Percentiles rank a stretch among this genome's conserved stretches.
phyloP scores from a whole-genome alignment of 1,284 basidiomycete genomes.

The Agroathelia rolfsii region DNA sequence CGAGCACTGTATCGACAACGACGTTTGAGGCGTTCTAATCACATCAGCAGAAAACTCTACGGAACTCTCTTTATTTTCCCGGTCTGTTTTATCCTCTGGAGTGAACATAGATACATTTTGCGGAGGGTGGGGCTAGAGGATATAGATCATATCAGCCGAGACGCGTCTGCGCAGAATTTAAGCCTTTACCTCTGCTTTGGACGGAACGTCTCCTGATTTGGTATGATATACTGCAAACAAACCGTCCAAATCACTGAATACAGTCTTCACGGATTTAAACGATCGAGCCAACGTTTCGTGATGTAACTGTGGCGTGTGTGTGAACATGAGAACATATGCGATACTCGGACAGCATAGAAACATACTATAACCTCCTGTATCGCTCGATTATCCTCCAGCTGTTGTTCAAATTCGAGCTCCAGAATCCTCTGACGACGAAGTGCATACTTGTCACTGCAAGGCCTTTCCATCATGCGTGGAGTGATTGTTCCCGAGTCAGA shows the following conservation, averaged over 20 bases:
- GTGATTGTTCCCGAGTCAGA: background rate
- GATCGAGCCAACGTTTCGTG: conserved; percentile 26
- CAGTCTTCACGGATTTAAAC: conserved; percentile 34
- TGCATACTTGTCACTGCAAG: conserved; percentile 9
- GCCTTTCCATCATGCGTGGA: background rate
- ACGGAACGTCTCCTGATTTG: too few species aligned
- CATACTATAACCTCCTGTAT: conserved; percentile 39
- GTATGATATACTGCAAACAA: too few species aligned
- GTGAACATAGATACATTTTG: too few species aligned
- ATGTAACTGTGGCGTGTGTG: conserved; percentile 25
- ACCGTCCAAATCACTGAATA: conserved; percentile 39
- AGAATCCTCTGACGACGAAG: conserved; percentile 23
- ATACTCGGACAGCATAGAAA: background rate
- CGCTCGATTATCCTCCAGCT: conserved; percentile 35
- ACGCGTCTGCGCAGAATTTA: too few species aligned
- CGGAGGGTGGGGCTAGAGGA: too few species aligned
- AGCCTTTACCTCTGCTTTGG: too few species aligned
- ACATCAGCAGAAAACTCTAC: too few species aligned
- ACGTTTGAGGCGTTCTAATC: too few species aligned
- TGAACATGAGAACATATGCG: conserved; percentile 1
- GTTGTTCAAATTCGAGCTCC: conserved; percentile 36
- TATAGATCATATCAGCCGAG: too few species aligned
- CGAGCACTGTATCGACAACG: too few species aligned
- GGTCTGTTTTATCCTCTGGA: too few species aligned
- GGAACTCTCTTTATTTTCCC: too few species aligned